Evolutionary conservation across 257 asterid genomes (phyloP).

Genomic region (Ligustrum vulgare): DNA sequence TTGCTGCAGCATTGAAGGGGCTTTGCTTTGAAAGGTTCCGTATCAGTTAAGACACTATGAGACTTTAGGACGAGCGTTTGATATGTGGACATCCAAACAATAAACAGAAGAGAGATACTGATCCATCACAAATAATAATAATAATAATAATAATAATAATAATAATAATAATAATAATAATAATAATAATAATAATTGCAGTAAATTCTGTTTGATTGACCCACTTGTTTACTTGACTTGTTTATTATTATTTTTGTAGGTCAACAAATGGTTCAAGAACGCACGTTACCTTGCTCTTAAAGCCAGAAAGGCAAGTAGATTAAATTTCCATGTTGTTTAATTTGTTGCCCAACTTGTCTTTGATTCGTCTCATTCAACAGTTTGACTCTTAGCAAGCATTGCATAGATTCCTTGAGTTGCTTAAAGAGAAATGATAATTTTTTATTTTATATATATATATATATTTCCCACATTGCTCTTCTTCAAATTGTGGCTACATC

Average conservation of each 20-base stretch:
- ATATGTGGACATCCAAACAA: background rate
- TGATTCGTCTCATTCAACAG: constrained; percentile 11
- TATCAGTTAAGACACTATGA: no score
- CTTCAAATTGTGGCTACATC: background rate
- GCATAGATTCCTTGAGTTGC: background rate
- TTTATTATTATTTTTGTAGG: constrained; percentile 50
- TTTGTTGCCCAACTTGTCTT: constrained; percentile 3
- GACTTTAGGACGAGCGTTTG: background rate
- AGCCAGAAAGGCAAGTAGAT: constrained; percentile 70
- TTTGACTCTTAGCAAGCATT: constrained; percentile 5
- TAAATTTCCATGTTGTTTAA: constrained; percentile 6
- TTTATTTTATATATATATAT: no score
- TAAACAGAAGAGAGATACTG: constrained; percentile 4
- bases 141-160: no score
- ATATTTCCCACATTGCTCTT: background rate
- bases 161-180: no score
- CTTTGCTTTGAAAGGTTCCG: background rate
- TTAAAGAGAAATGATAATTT: background rate
- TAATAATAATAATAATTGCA: background rate
- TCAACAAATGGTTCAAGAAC: constrained; percentile 99
- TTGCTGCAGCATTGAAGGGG: no score
- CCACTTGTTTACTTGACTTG: constrained; percentile 21
- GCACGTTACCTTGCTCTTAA: constrained; percentile 96
- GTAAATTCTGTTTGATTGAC: constrained; percentile 8
- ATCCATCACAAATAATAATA: constrained; percentile 8